These are phyloP conservation scores for Trypanosoma congolense DNA, from an alignment of 208 protist species.

Conservation along the genomic window DNA sequence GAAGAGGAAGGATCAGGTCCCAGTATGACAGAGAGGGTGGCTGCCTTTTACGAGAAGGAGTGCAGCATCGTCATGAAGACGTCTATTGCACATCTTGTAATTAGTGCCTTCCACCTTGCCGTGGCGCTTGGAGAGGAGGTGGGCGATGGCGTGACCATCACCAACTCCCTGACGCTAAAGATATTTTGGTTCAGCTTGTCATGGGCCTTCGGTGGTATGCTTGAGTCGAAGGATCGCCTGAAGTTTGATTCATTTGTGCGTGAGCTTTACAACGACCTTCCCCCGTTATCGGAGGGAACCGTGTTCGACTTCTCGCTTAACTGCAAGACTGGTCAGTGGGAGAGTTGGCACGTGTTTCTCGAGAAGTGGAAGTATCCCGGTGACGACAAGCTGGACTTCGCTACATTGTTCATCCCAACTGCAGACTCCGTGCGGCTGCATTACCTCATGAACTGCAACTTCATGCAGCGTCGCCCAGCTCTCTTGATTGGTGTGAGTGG, in stretches of 20 bases:
- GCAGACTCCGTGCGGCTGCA: constrained; percentile 94
- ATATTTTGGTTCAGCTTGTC: constrained; percentile 93
- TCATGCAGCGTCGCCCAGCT: constrained; percentile 75
- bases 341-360: constrained; percentile 78
- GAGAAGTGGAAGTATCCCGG: constrained; percentile 92
- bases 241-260: constrained; percentile 92
- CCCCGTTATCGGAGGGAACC: constrained; percentile 63
- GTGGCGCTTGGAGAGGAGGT: constrained; percentile 83
- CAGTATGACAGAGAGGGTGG: constrained; percentile 53
- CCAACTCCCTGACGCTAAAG: constrained; percentile 80
- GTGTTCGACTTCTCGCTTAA: constrained; percentile 95
- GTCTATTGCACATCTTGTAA: constrained; percentile 80
- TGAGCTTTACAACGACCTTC: constrained; percentile 46
- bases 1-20: constrained; percentile 40
- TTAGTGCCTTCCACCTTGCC: constrained; percentile 90
- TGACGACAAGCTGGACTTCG: constrained; percentile 90
- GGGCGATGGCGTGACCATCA: constrained; percentile 70
- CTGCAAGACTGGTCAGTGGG: constrained; percentile 86
- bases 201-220: constrained; percentile 93
- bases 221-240: constrained; percentile 90
- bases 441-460: constrained; percentile 90
- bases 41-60: constrained; percentile 87
- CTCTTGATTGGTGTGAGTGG: constrained; percentile 92
- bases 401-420: constrained; percentile 95
- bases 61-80: constrained; percentile 86